Base-by-base conservation (phyloP, 345 rosid genomes). In the Eutrema japonicum region DNA sequence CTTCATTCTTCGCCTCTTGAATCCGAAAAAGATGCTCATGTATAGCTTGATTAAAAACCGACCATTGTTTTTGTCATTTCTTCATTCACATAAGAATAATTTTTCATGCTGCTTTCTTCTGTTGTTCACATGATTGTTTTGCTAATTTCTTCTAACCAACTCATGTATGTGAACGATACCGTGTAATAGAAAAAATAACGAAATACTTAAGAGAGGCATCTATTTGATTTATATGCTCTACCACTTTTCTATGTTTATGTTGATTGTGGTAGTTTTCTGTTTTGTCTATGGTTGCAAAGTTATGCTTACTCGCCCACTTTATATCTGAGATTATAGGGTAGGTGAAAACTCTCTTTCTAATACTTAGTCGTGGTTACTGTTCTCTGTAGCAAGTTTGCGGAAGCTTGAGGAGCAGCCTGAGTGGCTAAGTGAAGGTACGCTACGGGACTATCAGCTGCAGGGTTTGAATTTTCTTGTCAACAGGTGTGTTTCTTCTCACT, bases 381-480 rank as follows among this genome's bases (percentile, higher is more conserved):
- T 72, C 47, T 71, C 37, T 80, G 65, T 78, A 95, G 99, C 81
- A 80, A 88, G 86, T 82, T 83, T 95, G 67, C 82, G 98, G 76
- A 95, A 90, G 93, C 99, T 96, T 83, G 97, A 96, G 42, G 90
- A 96, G 77, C 99, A 96, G 70, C 99, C 99, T 35, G 96, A 86
- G 74, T 96, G 99, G 99, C 79, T 96, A 64, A 84, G 68, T 78
- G 98, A 95, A 74, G 99, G 99, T 80, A 92, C 85, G 72, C 96
- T 96, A 75, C 98, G 98, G 71, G 99, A 96, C 79, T 96, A 92
- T 82, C 99, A 96, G 74, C 89, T 96, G 41, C 96, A 96, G 80
- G 99, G 99, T 77, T 77, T 96, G 79, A 96, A 92, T 82, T 96
- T 96, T 79, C 96, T 96, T 68, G 98, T 96, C 40, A 96, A 96